A percentile compares a stretch with the other conserved stretches of the same genome.
These are phyloP conservation scores for Fusarium luffae DNA, from an alignment of 2,329 filamentous ascomycete species.

Conservation along the genomic window DNA sequence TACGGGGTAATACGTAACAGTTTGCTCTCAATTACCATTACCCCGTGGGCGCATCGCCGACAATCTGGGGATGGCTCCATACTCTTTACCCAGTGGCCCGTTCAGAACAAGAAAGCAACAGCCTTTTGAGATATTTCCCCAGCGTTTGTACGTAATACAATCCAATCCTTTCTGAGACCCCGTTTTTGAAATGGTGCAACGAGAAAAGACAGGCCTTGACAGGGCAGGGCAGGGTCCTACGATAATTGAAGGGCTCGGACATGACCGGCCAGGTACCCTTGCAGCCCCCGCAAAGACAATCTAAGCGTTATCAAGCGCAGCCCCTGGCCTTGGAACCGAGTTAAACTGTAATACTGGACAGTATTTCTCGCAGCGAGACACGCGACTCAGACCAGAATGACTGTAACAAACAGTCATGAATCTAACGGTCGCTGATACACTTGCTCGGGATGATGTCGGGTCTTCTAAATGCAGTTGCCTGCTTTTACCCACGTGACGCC, in stretches of 20 bases:
- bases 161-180: constrained; percentile 22
- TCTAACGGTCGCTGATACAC: constrained; percentile 1
- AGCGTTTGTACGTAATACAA: constrained; percentile 44
- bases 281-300: constrained; percentile 27
- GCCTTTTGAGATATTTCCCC: constrained; percentile 28
- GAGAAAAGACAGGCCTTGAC: constrained; percentile 2
- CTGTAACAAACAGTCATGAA: not conserved
- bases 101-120: constrained; percentile 12
- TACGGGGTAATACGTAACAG: constrained; percentile 44
- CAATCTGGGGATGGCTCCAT: constrained; percentile 45
- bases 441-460: not conserved
- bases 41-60: constrained; percentile 39
- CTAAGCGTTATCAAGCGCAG: constrained; percentile 22
- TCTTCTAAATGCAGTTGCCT: not conserved
- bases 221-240: constrained; percentile 10
- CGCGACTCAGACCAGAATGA: not conserved
- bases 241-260: constrained; percentile 32
- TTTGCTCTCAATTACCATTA: constrained; percentile 36
- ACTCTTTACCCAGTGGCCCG: constrained; percentile 13
- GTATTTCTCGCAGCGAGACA: not conserved
- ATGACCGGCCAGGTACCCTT: constrained; percentile 39
- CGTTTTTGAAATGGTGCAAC: constrained; percentile 31
- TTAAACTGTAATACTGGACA: not conserved
- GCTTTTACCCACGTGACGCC: not conserved
- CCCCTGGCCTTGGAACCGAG: constrained; percentile 23